These are phyloP conservation scores for Powellomyces hirtus DNA, from an alignment of 192 early-diverging fungal genomes.

Conservation along the genomic window DNA sequence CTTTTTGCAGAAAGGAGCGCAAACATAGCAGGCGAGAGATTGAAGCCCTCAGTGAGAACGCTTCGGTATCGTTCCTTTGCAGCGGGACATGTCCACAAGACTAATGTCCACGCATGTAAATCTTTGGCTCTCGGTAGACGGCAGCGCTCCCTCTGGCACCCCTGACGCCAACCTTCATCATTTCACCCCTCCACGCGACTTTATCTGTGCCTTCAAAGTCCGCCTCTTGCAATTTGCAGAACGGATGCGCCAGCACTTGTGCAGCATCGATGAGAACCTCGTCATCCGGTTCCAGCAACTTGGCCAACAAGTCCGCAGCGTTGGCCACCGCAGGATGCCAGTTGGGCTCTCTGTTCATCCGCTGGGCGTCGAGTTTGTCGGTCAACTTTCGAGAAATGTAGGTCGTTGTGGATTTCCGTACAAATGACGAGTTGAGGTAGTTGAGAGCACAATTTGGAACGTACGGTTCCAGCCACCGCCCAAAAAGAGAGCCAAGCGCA, in stretches of 20 bases:
- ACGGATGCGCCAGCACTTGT: slow-evolving; percentile 56
- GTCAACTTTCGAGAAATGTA: slow-evolving; percentile 54
- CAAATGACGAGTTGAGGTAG: slow-evolving; percentile 64
- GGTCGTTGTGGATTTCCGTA: slow-evolving; percentile 65
- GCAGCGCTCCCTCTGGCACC: background rate
- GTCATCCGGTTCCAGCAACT: slow-evolving; percentile 53
- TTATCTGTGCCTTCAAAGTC: slow-evolving; percentile 21
- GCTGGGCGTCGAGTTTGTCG: background rate
- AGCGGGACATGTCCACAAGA: too few relatives aligned
- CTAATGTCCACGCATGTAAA: too few relatives aligned
- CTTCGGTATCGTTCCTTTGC: too few relatives aligned
- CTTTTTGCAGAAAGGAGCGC: too few relatives aligned
- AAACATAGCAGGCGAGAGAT: too few relatives aligned
- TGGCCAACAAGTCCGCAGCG: slow-evolving; percentile 62
- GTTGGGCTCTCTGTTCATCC: slow-evolving; percentile 10
- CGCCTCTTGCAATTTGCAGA: slow-evolving; percentile 32
- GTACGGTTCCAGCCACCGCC: slow-evolving; percentile 72
- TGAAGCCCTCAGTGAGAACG: too few relatives aligned
- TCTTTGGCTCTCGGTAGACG: background rate
- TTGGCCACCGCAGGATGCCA: slow-evolving; percentile 54
- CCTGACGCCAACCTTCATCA: background rate
- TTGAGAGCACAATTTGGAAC: slow-evolving; percentile 60
- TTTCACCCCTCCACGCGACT: background rate
- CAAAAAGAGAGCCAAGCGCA: slow-evolving; percentile 64
- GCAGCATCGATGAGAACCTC: slow-evolving; percentile 47